Evolutionary conservation across 23 red algal genomes (phyloP).

Genomic region (Chondrus crispus): DNA sequence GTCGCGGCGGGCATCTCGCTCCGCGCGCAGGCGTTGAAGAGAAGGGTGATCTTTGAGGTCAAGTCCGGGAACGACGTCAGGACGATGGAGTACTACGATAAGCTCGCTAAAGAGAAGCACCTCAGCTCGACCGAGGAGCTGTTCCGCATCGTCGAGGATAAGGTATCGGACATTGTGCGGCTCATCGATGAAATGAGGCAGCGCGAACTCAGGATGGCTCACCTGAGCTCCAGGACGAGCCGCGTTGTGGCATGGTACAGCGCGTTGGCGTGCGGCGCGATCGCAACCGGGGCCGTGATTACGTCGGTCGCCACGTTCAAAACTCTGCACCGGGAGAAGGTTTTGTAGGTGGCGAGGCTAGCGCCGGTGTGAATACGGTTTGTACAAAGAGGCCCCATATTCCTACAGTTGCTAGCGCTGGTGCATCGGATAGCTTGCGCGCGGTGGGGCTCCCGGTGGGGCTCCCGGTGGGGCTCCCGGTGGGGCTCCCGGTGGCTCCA

Average conservation of each 20-base stretch:
- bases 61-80: constrained; percentile 10
- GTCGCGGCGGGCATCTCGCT: not conserved
- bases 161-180: constrained; percentile 55
- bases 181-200: constrained; percentile 62
- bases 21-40: not conserved
- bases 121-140: constrained; percentile 26
- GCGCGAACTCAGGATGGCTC: constrained; percentile 37
- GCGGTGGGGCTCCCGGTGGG: too few relatives aligned
- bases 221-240: constrained; percentile 20
- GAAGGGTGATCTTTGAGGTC: constrained; percentile 44
- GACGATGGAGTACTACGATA: constrained; percentile 44
- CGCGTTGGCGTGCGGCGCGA: constrained; percentile 15
- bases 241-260: constrained; percentile 11
- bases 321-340: not conserved
- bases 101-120: constrained; percentile 54
- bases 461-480: too few relatives aligned
- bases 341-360: too few relatives aligned
- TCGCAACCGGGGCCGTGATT: constrained; percentile 5
- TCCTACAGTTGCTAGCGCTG: too few relatives aligned
- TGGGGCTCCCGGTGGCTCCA: too few relatives aligned
- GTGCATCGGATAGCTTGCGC: too few relatives aligned
- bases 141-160: constrained; percentile 44
- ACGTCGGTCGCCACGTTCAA: constrained; percentile 35
- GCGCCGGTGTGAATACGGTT: too few relatives aligned
- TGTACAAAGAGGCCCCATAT: too few relatives aligned